Conservation (phyloP, 495 filamentous ascomycete genomes). For the Hyaloscypha hepaticicola region DNA sequence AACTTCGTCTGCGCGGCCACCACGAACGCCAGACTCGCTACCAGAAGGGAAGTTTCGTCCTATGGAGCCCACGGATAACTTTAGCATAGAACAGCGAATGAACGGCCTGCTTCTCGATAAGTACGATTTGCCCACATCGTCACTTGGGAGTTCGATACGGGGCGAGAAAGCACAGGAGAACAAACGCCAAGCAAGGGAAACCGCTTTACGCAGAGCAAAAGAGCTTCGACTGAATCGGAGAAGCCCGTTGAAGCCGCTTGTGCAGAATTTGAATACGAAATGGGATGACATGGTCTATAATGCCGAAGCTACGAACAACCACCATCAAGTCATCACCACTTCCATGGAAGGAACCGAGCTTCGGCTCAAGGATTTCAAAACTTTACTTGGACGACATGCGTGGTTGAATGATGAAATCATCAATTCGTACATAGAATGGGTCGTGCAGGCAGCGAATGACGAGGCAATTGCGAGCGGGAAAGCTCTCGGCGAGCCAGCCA, state of each 20-base stretch:
- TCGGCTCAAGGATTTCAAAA: slow-evolving; percentile 58
- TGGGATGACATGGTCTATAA: slow-evolving; percentile 45
- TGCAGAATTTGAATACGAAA: slow-evolving; percentile 44
- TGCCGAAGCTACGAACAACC: slow-evolving; percentile 33
- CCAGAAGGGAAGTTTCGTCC: neutral
- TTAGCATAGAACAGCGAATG: neutral
- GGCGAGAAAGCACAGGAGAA: slow-evolving; percentile 8
- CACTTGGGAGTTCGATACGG: neutral
- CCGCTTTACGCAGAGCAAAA: slow-evolving; percentile 17
- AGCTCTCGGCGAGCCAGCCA: slow-evolving; percentile 43
- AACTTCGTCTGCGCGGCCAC: neutral
- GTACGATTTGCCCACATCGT: slow-evolving; percentile 5
- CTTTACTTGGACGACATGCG: slow-evolving; percentile 48
- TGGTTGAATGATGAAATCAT: slow-evolving; percentile 90
- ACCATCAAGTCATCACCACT: slow-evolving; percentile 38
- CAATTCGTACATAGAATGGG: slow-evolving; percentile 60
- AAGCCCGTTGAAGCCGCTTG: slow-evolving; percentile 28
- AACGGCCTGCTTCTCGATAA: neutral
- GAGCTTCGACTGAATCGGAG: slow-evolving; percentile 27
- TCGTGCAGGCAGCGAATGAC: slow-evolving; percentile 60
- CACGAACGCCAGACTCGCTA: slow-evolving; percentile 10
- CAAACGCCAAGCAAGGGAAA: slow-evolving; percentile 12
- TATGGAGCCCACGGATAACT: neutral
- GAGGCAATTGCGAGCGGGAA: slow-evolving; percentile 22
- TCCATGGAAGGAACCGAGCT: slow-evolving; percentile 57